Evolutionary conservation across 148 eudicot genomes (phyloP).

Genomic region (Rhododendron griersonianum): DNA sequence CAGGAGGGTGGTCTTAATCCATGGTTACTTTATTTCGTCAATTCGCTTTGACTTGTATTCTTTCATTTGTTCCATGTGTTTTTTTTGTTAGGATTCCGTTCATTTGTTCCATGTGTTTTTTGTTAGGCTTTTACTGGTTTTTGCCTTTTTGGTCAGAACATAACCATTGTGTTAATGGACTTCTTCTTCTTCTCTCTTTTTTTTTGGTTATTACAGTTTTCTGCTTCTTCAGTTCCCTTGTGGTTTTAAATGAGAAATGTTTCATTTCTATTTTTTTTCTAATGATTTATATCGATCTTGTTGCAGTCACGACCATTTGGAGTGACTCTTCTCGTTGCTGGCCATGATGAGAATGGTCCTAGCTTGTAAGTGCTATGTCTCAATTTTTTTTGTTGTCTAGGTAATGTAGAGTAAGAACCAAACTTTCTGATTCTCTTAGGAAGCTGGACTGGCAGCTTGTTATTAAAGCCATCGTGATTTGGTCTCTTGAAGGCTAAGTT

Average conservation of each 20-base stretch:
- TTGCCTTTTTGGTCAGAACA: not conserved
- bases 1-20: not conserved
- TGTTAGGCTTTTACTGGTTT: not conserved
- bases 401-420: not conserved
- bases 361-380: conserved; percentile 64
- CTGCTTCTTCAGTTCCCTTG: not conserved
- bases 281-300: conserved; percentile 4
- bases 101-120: no score
- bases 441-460: no score
- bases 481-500: not conserved
- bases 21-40: not conserved
- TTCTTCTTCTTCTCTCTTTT: not conserved
- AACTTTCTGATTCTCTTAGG: not conserved
- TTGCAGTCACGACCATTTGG: conserved; percentile 91
- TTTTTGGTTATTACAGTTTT: no score
- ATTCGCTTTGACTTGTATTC: not conserved
- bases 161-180: not conserved
- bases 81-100: not conserved
- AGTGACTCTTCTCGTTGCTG: conserved; percentile 75
- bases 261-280: not conserved
- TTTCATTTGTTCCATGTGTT: not conserved
- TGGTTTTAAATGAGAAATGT: not conserved
- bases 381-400: not conserved
- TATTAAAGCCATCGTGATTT: not conserved
- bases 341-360: conserved; percentile 91